These are phyloP conservation scores for Caryopteris hybrid DNA, from an alignment of 305 asterid species.

Conservation along the genomic window DNA sequence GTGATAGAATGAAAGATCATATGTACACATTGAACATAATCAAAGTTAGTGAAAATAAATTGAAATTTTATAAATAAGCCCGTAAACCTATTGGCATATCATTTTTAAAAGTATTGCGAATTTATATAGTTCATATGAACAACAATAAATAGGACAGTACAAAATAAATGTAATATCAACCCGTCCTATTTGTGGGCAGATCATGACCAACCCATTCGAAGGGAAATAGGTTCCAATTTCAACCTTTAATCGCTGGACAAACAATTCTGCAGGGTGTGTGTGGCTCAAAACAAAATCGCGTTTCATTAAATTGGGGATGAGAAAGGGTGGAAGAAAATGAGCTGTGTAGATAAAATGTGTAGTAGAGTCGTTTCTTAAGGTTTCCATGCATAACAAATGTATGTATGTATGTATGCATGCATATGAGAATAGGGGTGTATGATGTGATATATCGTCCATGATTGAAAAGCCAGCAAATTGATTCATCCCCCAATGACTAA, in stretches of 20 bases:
- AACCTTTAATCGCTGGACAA: background rate
- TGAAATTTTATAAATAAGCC: too few species aligned
- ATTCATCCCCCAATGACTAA: conserved; percentile 47
- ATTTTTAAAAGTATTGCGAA: too few species aligned
- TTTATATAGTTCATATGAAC: too few species aligned
- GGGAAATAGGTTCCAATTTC: too few species aligned
- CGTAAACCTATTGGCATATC: too few species aligned
- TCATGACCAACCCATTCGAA: too few species aligned
- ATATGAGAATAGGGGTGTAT: background rate
- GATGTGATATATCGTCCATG: conserved; percentile 32
- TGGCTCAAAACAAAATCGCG: conserved; percentile 12
- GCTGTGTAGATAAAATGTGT: conserved; percentile 21
- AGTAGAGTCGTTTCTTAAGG: background rate
- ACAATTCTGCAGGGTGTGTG: background rate
- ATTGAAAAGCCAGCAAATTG: conserved; percentile 40
- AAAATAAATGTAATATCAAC: too few species aligned
- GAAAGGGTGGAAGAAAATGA: conserved; percentile 6
- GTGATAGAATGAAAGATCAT: too few species aligned
- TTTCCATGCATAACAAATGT: background rate
- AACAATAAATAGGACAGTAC: too few species aligned
- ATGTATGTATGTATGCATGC: background rate
- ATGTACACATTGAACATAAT: too few species aligned
- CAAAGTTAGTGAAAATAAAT: too few species aligned
- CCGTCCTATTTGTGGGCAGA: too few species aligned
- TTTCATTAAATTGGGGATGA: conserved; percentile 20